Evolutionary conservation across 768 basidiomycete species (phyloP).

Genomic region (Crucibulum laeve): DNA sequence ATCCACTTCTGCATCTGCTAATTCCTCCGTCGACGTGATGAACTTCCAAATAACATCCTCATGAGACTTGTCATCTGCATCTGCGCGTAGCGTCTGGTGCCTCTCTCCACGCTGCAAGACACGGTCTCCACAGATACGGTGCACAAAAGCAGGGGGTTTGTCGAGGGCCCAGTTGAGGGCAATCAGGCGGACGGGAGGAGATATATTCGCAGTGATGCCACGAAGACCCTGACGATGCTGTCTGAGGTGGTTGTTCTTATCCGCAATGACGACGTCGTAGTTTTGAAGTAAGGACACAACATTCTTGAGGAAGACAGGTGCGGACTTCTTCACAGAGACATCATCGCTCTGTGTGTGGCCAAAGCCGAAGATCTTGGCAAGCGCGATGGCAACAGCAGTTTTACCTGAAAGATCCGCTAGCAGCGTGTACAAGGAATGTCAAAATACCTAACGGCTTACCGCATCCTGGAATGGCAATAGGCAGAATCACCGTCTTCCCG

Average conservation of each 20-base stretch:
- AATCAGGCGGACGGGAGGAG: conserved; percentile 65
- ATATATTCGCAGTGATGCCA: conserved; percentile 37
- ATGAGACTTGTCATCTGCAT: conserved; percentile 46
- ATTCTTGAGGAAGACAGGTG: conserved; percentile 65
- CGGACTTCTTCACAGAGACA: conserved; percentile 71
- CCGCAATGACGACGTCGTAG: conserved; percentile 84
- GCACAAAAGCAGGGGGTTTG: conserved; percentile 53
- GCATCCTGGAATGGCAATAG: conserved; percentile 89
- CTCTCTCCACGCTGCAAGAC: conserved; percentile 72
- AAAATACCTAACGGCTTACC: conserved; percentile 47
- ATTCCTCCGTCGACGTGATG: conserved; percentile 56
- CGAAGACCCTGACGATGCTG: conserved; percentile 77
- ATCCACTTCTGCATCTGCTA: conserved; percentile 59
- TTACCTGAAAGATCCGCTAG: conserved; percentile 55
- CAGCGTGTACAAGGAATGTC: not conserved
- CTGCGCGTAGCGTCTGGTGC: conserved; percentile 78
- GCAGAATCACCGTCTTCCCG: conserved; percentile 81
- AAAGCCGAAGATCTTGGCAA: conserved; percentile 76
- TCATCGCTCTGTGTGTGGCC: conserved; percentile 96
- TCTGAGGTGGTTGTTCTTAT: conserved; percentile 92
- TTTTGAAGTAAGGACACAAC: conserved; percentile 55
- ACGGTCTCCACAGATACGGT: conserved; percentile 76
- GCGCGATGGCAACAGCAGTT: conserved; percentile 78
- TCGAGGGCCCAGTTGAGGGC: conserved; percentile 75
- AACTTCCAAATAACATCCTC: conserved; percentile 86